Base-by-base conservation (phyloP, 805 yeast genomes). In the Suhomyces faveliae region DNA sequence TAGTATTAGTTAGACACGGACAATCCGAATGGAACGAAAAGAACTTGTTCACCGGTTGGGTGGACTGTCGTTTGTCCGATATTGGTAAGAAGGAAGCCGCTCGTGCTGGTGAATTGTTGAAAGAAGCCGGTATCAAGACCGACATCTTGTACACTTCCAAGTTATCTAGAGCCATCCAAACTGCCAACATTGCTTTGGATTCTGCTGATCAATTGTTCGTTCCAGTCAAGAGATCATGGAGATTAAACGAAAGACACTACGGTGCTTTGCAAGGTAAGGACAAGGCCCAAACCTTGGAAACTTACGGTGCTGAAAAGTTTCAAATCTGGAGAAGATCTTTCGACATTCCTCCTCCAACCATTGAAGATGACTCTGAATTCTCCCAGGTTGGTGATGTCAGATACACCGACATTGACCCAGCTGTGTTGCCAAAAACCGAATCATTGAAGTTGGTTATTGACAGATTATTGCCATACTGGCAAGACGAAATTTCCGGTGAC, bases 11-110 rank as follows among this genome's bases (percentile, higher is more conserved):
- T 61, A 91, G 98, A 81, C 98, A 91, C 91, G 98, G 98, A 65
- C 96, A 92, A 81, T 88, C 96, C 77, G 97, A 89, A 74, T 91
- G 98, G 98, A 91, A 91, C 76, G 96, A 89, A 75, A 89, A 89
- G 80, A 92, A 91, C 83, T 80, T 91, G 61, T 91, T 91, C 86
- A 91, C 97, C 72, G 98, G 98, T 67, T 91, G 98, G 98, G 97
- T 92, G 55, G 98, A 91, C 73, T 96, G 89, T 60, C 77, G 81
- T 65, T 81, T 91, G 70, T 84, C 92, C 47, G 90, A 79, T 53
- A 73, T 80, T 60, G 98, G 98, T 74, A 82, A 79, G 69, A 79
- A 84, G 69, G 98, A 91, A 79, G 98, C 98, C 61, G 78, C 77
- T 59, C 85, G 87, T 70, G 98, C 97, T 58, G 98, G 97, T 74